Evolutionary conservation across 1,139 yeast species (phyloP), one percentile per base, ranked within the genome.

Genomic region (Lipomyces yarrowii): DNA sequence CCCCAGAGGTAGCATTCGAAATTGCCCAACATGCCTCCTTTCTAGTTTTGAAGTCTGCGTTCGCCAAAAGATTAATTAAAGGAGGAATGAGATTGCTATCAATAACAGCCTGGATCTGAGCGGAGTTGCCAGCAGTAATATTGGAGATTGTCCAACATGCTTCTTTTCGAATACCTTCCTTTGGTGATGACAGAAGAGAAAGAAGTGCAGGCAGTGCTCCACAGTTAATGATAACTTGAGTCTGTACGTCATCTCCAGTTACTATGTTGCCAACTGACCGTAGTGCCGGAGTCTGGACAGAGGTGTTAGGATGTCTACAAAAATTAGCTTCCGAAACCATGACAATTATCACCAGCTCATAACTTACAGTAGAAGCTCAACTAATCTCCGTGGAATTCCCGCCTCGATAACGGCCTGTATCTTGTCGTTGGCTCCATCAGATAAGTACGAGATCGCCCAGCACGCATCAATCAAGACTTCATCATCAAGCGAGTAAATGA

Each of bases 1-100:
- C 98, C 74, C 99, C 98, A 23, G 97, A 90, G 23, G 97, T 90
- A 57, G 99, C 99, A 77, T 94, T 94, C 48, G 98, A 92, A 73
- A 94, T 90, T 51, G 98, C 99, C 99, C 99, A 94, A 83, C 99
- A 93, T 11, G 99, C 99, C 81, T 94, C 99, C 80, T 94, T 94
- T 78, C 91, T 90, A 56, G 98, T 94, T 82, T 91, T 92, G 82
- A 91, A 93, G 76, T 94, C 99, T 70, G 96, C 98, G 67, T 86
- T 84, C 57, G 84, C 80, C 76, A 94, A 84, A 74, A 94, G 83
- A 77, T 92, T 88, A 74, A 94, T 88, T 71, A 96, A 87, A 70
- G 94, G 97, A 57, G 99, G 99, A 72, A 94, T 88, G 77, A 94
- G 84, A 81, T 94, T 94, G 70, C 94, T 89, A 77, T 93, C 97